Conservation (phyloP, 2,329 filamentous ascomycete genomes). For the Teratosphaeria nubilosa region DNA sequence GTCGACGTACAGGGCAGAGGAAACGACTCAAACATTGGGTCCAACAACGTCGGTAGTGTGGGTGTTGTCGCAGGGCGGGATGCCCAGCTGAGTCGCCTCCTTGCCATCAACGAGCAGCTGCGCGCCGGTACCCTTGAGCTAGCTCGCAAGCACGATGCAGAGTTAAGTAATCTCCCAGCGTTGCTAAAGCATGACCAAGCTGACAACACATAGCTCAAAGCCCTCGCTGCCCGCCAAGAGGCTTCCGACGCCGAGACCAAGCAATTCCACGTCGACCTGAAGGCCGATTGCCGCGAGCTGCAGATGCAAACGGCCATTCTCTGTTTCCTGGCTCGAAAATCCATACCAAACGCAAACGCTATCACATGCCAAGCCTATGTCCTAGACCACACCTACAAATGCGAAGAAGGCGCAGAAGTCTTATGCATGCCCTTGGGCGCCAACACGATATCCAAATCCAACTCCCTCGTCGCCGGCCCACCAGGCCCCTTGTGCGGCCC, state of each 20-base stretch:
- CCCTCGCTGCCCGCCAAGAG: not conserved
- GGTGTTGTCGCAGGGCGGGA: not conserved
- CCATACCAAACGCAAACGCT: not conserved
- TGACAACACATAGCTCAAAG: not conserved
- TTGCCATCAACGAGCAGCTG: not conserved
- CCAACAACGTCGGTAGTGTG: not conserved
- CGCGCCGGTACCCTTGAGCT: not conserved
- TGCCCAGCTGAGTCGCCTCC: not conserved
- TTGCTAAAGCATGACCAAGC: not conserved
- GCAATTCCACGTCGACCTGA: not conserved
- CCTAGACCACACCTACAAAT: not conserved
- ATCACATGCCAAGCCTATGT: not conserved
- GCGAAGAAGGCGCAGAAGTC: not conserved
- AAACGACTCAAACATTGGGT: not conserved
- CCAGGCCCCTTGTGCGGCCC: conserved; percentile 21
- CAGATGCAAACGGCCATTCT: not conserved
- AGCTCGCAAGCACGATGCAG: not conserved
- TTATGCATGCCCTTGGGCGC: conserved; percentile 27
- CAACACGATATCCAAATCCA: conserved; percentile 53
- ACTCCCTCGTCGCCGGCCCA: conserved; percentile 30
- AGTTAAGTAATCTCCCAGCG: not conserved
- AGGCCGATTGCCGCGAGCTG: not conserved
- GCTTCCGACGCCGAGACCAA: not conserved
- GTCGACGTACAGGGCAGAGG: not conserved
- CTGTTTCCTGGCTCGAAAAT: not conserved